A percentile compares a stretch with the other conserved stretches of the same genome.
These are phyloP conservation scores for Fusarium nelsonii DNA, from an alignment of 2,329 filamentous ascomycete genomes.

Conservation along the genomic window DNA sequence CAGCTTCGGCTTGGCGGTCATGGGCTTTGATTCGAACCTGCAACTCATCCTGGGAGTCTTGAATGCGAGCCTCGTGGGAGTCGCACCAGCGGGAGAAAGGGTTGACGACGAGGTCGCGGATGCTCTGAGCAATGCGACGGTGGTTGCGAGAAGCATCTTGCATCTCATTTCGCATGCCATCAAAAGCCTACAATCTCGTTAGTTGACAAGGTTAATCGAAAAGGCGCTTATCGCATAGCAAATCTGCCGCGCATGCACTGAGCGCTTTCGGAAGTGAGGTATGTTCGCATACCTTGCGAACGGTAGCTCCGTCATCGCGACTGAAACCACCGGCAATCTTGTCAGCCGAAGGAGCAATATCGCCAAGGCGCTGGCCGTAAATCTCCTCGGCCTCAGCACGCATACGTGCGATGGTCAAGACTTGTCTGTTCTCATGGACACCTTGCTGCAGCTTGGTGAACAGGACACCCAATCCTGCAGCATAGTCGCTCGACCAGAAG, in stretches of 20 bases:
- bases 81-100: conserved; percentile 98
- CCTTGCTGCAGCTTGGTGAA: conserved; percentile 98
- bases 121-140: conserved; percentile 95
- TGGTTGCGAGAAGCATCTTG: conserved; percentile 89
- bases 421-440: conserved; percentile 92
- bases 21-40: conserved; percentile 92
- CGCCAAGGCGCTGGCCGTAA: conserved; percentile 83
- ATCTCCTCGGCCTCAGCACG: conserved; percentile 94
- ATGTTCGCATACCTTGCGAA: conserved; percentile 78
- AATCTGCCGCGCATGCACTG: conserved; percentile 10
- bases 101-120: conserved; percentile 93
- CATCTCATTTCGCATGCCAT: conserved; percentile 94
- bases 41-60: conserved; percentile 94
- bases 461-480: conserved; percentile 90
- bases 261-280: neutral
- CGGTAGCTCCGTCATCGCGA: conserved; percentile 94
- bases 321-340: conserved; percentile 85
- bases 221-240: conserved; percentile 8
- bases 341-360: conserved; percentile 86
- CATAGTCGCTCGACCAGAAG: conserved; percentile 98
- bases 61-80: conserved; percentile 88
- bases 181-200: conserved; percentile 76
- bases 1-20: conserved; percentile 88
- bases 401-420: conserved; percentile 91
- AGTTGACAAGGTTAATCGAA: conserved; percentile 35